phyloP scores from a whole-genome alignment of 1,284 basidiomycete genomes.

The Trametes sp. region DNA sequence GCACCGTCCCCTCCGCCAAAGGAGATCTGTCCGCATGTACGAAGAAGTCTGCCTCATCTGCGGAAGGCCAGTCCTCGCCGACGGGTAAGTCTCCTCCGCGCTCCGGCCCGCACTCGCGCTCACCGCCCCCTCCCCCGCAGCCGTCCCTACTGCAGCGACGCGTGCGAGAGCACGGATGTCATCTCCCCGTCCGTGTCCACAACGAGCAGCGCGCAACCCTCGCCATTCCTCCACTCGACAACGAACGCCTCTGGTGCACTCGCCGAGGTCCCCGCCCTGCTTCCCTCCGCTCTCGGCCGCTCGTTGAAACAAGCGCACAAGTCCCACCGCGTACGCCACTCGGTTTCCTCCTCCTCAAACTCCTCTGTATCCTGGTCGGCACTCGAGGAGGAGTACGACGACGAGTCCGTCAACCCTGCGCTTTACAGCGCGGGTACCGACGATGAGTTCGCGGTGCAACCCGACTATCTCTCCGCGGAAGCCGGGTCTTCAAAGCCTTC shows the following conservation, averaged over 20 bases:
- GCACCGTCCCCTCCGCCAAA: neutral
- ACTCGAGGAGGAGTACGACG: slow-evolving; percentile 65
- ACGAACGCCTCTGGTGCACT: slow-evolving; percentile 44
- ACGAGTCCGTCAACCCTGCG: slow-evolving; percentile 44
- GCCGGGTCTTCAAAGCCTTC: slow-evolving; percentile 47
- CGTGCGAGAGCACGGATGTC: slow-evolving; percentile 69
- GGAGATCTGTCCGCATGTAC: slow-evolving; percentile 58
- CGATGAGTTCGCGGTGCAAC: slow-evolving; percentile 44
- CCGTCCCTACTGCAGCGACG: slow-evolving; percentile 76
- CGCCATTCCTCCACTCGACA: slow-evolving; percentile 63
- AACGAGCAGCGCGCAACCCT: slow-evolving; percentile 71
- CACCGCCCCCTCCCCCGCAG: slow-evolving; percentile 47
- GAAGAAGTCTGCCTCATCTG: slow-evolving; percentile 78
- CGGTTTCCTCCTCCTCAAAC: slow-evolving; percentile 60
- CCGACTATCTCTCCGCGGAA: slow-evolving; percentile 42
- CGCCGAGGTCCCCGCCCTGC: slow-evolving; percentile 61
- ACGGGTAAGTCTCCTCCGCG: slow-evolving; percentile 55
- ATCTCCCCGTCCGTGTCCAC: slow-evolving; percentile 72
- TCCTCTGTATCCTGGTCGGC: slow-evolving; percentile 69
- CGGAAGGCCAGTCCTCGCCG: slow-evolving; percentile 64
- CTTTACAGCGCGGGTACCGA: slow-evolving; percentile 50
- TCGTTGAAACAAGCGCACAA: slow-evolving; percentile 22
- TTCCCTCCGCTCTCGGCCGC: slow-evolving; percentile 62
- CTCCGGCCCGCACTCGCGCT: slow-evolving; percentile 30
- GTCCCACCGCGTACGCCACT: slow-evolving; percentile 52